Percentiles rank a stretch among this genome's conserved stretches.
These are phyloP conservation scores for Macrotyloma uniflorum DNA, from an alignment of 306 rosid species.

Conservation along the genomic window DNA sequence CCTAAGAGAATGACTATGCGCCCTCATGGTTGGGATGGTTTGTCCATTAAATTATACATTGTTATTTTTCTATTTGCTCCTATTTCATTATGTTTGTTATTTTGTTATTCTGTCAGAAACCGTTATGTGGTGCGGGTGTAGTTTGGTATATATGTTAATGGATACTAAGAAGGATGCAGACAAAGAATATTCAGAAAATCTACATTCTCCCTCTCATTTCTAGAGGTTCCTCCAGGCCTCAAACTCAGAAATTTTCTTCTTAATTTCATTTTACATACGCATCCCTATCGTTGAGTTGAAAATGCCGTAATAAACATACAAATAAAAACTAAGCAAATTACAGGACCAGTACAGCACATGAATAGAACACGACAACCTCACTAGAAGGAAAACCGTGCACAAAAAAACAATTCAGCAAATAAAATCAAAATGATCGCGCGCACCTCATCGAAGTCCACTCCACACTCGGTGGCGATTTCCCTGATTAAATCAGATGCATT, in stretches of 20 bases:
- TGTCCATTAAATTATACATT: neutral
- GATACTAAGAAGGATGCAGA: neutral
- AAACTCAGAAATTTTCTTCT: neutral
- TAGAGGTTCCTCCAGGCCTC: neutral
- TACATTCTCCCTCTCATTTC: neutral
- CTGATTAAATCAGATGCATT: slow-evolving; percentile 89
- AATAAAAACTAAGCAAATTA: slow-evolving; percentile 12
- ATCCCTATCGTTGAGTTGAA: neutral
- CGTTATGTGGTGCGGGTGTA: neutral
- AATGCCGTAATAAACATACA: slow-evolving; percentile 10
- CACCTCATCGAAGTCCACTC: slow-evolving; percentile 99
- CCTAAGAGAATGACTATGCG: neutral
- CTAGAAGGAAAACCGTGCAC: neutral
- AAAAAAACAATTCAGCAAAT: slow-evolving; percentile 3
- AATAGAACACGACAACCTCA: neutral
- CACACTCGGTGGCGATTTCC: slow-evolving; percentile 82
- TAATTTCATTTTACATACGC: neutral
- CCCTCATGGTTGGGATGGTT: neutral
- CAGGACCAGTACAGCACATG: slow-evolving; percentile 8
- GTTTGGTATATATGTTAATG: neutral
- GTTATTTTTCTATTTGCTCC: neutral
- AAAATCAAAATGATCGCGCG: slow-evolving; percentile 9
- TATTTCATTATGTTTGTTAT: neutral
- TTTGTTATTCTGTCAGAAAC: neutral
- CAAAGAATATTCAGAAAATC: neutral